A percentile compares a stretch with the other conserved stretches of the same genome.
phyloP scores from a whole-genome alignment of 2,329 filamentous ascomycete genomes.

The Fusarium pseudonygamai region DNA sequence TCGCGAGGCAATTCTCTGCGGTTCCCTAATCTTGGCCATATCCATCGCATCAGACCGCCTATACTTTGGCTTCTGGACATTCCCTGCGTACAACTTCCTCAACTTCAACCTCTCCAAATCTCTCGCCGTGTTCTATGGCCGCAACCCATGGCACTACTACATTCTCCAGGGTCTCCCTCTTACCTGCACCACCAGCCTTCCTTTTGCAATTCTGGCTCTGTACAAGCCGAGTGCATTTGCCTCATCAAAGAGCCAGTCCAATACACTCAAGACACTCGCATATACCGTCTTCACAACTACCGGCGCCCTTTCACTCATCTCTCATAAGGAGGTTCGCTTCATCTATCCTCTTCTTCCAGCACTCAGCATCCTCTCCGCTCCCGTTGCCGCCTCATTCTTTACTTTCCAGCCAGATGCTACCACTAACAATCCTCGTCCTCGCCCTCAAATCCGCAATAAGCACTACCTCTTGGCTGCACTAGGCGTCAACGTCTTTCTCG shows the following conservation, averaged over 20 bases:
- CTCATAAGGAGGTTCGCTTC: constrained; percentile 98
- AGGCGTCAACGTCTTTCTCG: constrained; percentile 73
- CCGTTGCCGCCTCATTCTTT: constrained; percentile 73
- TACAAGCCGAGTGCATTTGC: constrained; percentile 55
- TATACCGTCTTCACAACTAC: constrained; percentile 69
- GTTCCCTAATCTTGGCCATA: constrained; percentile 66
- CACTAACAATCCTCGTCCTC: constrained; percentile 40
- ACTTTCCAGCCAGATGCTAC: constrained; percentile 45
- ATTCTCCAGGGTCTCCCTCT: constrained; percentile 88
- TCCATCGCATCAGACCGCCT: constrained; percentile 76
- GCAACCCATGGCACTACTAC: constrained; percentile 93
- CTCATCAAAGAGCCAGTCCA: constrained; percentile 48
- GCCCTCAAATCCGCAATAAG: constrained; percentile 59
- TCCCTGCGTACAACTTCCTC: constrained; percentile 87
- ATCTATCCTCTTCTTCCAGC: constrained; percentile 90
- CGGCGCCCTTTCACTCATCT: constrained; percentile 75
- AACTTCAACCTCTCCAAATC: constrained; percentile 91
- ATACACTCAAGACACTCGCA: constrained; percentile 57
- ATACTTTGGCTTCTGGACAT: constrained; percentile 87
- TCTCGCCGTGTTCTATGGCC: constrained; percentile 91
- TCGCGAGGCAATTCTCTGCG: constrained; percentile 72
- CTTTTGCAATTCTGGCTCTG: constrained; percentile 75
- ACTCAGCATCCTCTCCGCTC: constrained; percentile 83
- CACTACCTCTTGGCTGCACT: constrained; percentile 67
- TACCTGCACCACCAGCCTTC: constrained; percentile 82